phyloP scores from a whole-genome alignment of 1,139 yeast species.

The Pichia sp. region DNA sequence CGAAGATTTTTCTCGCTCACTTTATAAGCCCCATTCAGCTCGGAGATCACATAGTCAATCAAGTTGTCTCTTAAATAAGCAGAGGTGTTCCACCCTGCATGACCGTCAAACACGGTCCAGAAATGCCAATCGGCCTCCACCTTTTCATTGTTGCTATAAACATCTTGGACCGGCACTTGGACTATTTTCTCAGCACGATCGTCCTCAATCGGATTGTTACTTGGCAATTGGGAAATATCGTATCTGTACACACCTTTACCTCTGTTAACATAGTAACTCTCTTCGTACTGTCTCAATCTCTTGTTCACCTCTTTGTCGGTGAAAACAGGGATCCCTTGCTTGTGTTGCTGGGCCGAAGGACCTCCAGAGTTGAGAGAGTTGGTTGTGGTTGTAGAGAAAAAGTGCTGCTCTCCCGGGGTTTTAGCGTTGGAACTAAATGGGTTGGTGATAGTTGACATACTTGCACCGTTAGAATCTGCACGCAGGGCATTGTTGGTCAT shows the following conservation, averaged over 20 bases:
- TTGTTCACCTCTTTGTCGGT: conserved; percentile 72
- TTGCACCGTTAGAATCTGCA: conserved; percentile 25
- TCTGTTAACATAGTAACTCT: conserved; percentile 72
- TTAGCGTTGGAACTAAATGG: neutral
- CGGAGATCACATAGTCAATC: conserved; percentile 70
- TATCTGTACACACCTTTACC: conserved; percentile 91
- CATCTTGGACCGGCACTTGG: conserved; percentile 65
- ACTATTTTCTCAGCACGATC: conserved; percentile 84
- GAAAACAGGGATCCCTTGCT: conserved; percentile 38
- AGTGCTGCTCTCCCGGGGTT: conserved; percentile 25
- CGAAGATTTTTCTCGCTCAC: conserved; percentile 43
- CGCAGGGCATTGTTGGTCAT: conserved; percentile 31
- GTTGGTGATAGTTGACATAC: conserved; percentile 13
- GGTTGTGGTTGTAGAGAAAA: conserved; percentile 40
- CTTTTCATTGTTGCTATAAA: conserved; percentile 45
- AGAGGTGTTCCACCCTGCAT: conserved; percentile 94
- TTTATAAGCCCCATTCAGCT: conserved; percentile 64
- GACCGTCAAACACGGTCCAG: conserved; percentile 96
- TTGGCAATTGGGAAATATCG: conserved; percentile 84
- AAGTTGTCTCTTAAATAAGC: conserved; percentile 76
- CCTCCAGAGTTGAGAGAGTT: conserved; percentile 38
- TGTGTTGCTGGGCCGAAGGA: conserved; percentile 39
- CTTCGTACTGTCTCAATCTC: conserved; percentile 69
- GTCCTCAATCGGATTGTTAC: conserved; percentile 93
- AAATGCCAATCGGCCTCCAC: conserved; percentile 84